Evolutionary conservation across 352 stramenopile species (phyloP).

Genomic region (Pilasporangium apinafurcum): DNA sequence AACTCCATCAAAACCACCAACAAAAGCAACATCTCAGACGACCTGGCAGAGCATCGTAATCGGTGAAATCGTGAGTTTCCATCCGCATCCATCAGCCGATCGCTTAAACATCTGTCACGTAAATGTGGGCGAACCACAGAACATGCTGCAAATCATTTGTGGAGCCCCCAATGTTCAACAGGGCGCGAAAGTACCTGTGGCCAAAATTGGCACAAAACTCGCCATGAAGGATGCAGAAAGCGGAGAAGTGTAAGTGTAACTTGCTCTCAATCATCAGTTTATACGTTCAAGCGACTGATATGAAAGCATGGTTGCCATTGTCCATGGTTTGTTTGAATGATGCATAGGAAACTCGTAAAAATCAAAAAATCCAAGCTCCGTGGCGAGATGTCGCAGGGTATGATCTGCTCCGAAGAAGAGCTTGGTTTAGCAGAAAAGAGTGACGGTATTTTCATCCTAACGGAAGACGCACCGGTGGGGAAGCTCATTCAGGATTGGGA

Average conservation of each 20-base stretch:
- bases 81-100: conserved; percentile 53
- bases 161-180: conserved; percentile 56
- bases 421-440: conserved; percentile 52
- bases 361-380: conserved; percentile 84
- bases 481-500: conserved; percentile 36
- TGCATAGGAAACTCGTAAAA: conserved; percentile 63
- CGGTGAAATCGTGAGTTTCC: conserved; percentile 58
- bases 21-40: too few species aligned
- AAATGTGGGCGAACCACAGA: conserved; percentile 46
- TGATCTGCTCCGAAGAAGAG: conserved; percentile 81
- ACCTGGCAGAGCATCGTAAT: conserved; percentile 67
- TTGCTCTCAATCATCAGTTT: not conserved
- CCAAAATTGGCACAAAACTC: conserved; percentile 52
- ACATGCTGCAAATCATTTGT: conserved; percentile 73
- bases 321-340: not conserved
- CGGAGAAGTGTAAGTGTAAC: conserved; percentile 39
- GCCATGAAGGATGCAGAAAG: conserved; percentile 40
- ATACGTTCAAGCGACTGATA: too few species aligned
- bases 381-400: conserved; percentile 68
- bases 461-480: conserved; percentile 45
- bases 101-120: conserved; percentile 65
- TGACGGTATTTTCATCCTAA: conserved; percentile 64
- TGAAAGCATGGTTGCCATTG: not conserved
- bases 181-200: conserved; percentile 58
- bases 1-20: too few species aligned